Conservation (phyloP, 1,284 basidiomycete species). For the Cryptococcus wingfieldii region DNA sequence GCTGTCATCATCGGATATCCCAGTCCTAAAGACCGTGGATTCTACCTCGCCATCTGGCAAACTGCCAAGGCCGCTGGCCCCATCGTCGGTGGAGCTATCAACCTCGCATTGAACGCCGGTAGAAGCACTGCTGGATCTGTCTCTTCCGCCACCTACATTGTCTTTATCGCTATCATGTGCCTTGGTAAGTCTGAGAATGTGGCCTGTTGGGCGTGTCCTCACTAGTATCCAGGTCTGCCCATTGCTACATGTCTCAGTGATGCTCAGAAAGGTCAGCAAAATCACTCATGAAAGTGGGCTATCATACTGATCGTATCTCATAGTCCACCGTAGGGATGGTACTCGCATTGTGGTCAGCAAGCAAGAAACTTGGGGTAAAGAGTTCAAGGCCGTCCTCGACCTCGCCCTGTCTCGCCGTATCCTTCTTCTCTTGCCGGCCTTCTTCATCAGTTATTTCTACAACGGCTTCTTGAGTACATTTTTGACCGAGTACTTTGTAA, state of each 20-base stretch:
- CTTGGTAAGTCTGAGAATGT: not conserved
- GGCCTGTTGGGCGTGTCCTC: too few relatives aligned
- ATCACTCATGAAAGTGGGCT: not conserved
- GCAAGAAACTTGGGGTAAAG: conserved; percentile 14
- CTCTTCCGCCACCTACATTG: conserved; percentile 27
- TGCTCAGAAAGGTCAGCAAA: conserved; percentile 21
- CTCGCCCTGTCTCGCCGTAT: conserved; percentile 22
- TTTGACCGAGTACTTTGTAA: conserved; percentile 31
- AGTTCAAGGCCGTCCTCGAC: conserved; percentile 22
- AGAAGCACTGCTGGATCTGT: conserved; percentile 24
- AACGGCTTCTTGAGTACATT: conserved; percentile 30
- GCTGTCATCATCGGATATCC: conserved; percentile 37
- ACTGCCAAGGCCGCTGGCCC: conserved; percentile 33
- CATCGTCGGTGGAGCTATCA: conserved; percentile 42
- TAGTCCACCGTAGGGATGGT: conserved; percentile 28
- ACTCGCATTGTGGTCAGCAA: conserved; percentile 18
- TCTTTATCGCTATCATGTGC: conserved; percentile 38
- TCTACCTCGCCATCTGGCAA: conserved; percentile 37
- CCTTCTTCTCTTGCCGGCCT: conserved; percentile 24
- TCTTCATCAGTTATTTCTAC: conserved; percentile 34
- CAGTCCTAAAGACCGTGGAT: conserved; percentile 25
- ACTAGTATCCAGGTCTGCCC: conserved; percentile 17
- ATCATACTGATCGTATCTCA: conserved; percentile 1
- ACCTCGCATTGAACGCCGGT: conserved; percentile 33
- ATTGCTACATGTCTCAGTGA: conserved; percentile 23